Evolutionary conservation across 306 rosid genomes (phyloP), one percentile per base, ranked within the genome.

Genomic region (Erythrophleum fordii): DNA sequence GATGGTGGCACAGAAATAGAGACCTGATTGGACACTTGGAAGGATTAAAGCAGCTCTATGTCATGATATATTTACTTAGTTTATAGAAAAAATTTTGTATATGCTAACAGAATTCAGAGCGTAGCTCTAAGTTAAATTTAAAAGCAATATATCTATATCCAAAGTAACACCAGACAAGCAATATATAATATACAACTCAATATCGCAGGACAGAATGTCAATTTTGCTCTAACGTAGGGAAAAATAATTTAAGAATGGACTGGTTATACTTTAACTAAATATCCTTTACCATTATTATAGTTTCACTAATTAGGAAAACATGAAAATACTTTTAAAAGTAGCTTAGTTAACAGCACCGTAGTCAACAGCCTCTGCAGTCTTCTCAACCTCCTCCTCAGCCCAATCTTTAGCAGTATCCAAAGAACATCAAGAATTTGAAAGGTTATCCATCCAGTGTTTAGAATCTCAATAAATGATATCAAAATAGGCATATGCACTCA

Each of bases 311-410:
- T 17, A 72, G 45, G 52, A 34, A 48, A 56, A 80, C 4, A 23
- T 46, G 26, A 28, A 74, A 28, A 53, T 52, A 51, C 12, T 34
- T 18, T 14, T 45, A 9, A n/a, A 34, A 83, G 72, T 25, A 81
- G 82, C 98, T 86, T 89, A 96, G 98, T 93, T 96, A 59, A 96
- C 97, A 77, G 98, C 98, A 69, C 99, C 93, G 29, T 93, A 93
- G 78, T 98, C 98, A 76, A 92, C 85, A 48, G 97, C 93, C 87
- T 89, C 93, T 7, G 94, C 87, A 65, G 89, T 93, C 77, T 87
- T 84, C 56, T 92, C 93, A 45, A 93, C 89, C 90, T 96, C 98
- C 80, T 87, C 91, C 66, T 82, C 90, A 5, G 94, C 80, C 96
- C 96, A 93, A 75, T 86, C 88, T 72, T 75, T 81, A 80, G 89